A percentile compares a stretch with the other conserved stretches of the same genome.
Conservation (phyloP, 2,329 filamentous ascomycete species). For the Neopestalotiopsis clavispora region DNA sequence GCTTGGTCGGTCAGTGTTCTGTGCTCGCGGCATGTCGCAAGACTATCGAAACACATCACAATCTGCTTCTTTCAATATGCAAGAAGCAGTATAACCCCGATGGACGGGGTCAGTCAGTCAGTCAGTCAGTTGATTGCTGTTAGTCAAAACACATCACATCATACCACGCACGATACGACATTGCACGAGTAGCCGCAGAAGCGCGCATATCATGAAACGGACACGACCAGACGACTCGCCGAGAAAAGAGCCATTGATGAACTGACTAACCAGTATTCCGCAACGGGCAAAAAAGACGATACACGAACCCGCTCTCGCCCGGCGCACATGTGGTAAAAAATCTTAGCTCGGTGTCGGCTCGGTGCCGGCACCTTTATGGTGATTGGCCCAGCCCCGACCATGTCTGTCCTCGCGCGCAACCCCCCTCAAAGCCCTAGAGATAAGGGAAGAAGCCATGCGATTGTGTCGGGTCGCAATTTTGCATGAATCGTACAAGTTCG, state of each 20-base stretch:
- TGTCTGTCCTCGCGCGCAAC: neutral
- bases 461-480: neutral
- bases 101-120: too few species aligned
- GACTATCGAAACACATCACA: too few species aligned
- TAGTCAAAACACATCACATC: neutral
- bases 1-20: too few species aligned
- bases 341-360: neutral
- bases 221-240: neutral
- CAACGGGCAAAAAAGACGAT: neutral
- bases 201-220: neutral
- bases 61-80: too few species aligned
- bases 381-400: neutral
- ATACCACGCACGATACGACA: neutral
- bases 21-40: too few species aligned
- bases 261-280: neutral
- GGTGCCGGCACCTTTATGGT: neutral
- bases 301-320: neutral
- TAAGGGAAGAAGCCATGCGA: neutral
- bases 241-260: neutral
- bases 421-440: neutral
- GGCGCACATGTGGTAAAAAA: neutral
- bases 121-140: too few species aligned
- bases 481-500: neutral
- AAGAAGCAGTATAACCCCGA: too few species aligned
- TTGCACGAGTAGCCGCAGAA: neutral